Base-by-base conservation (phyloP, 495 filamentous ascomycete genomes). In the Gamarada debralockiae region DNA sequence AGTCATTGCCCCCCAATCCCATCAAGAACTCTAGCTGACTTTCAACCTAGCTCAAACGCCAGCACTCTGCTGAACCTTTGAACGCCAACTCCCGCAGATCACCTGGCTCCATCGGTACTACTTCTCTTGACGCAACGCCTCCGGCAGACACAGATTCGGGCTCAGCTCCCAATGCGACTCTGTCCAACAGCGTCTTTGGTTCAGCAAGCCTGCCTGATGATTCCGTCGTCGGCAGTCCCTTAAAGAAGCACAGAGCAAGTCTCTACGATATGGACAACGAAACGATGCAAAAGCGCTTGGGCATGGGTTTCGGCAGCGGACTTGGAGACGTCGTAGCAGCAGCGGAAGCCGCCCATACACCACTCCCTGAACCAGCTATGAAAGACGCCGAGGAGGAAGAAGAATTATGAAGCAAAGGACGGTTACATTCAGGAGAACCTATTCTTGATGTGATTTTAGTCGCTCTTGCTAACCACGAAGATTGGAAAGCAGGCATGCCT, bases 21-120 rank as follows among this genome's bases (percentile, higher is more conserved):
- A 52, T 37, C 20, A 3, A 10, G 13, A 56, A 42, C 29, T 24
- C 43, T 48, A 25, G 46, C 67, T 71, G 45, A 67, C 55, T 44
- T 21, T 17, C 31, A 5, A 34, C 24, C 25, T 58, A 97, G 92
- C 81, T 97, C 31, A 98, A 98, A 80, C 88, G 95, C 52, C 87
- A 91, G 57, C 93, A 96, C 70, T 97, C 93, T 0, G 83, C 82
- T 27, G 92, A 95, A 22, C 86, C 84, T 1, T 69, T 86, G 17
- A 76, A 75, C 36, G 68, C 71, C n/a, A 69, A 52, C 10, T 66
- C 68, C 3, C 57, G 57, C 40, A 60, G 60, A 60, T 67, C 73
- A 21, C 66, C 71, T 10, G 61, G 70, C 13, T 76, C 69, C 50
- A 76, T 68, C 50, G 79, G 71, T n/a, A 73, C 66, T 37, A 73